Conservation (phyloP, 305 asterid species). For the Rubia peregrina region DNA sequence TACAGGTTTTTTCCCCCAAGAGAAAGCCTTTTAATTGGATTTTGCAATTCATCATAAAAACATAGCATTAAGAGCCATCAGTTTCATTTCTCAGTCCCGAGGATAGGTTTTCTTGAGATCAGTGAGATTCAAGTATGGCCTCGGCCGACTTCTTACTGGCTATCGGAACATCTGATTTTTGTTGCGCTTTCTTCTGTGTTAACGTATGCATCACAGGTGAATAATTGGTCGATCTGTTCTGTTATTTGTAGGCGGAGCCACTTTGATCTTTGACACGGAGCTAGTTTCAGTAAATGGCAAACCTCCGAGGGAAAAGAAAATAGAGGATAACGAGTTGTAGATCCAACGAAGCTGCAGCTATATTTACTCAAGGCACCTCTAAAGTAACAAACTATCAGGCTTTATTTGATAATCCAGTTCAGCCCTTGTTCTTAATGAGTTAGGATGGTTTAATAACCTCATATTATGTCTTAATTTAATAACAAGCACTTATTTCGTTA, state of each 20-base stretch:
- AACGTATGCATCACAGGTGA: neutral
- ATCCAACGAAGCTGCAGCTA: slow-evolving; percentile 3
- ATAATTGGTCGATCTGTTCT: neutral
- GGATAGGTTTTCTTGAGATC: neutral
- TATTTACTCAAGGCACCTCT: neutral
- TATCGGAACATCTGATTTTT: neutral
- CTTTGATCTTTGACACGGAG: slow-evolving; percentile 87
- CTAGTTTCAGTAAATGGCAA: slow-evolving; percentile 86
- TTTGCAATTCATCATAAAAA: slow-evolving; percentile 2
- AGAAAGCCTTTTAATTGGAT: neutral
- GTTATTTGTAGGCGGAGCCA: slow-evolving; percentile 77
- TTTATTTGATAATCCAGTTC: neutral
- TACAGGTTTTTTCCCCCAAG: neutral
- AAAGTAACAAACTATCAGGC: neutral
- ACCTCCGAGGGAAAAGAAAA: slow-evolving; percentile 32
- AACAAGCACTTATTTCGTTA: neutral
- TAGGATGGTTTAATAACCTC: neutral
- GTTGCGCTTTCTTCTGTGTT: neutral
- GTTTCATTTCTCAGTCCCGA: neutral
- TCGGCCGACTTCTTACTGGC: too few species aligned
- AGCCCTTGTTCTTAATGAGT: neutral
- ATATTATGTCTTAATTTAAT: neutral
- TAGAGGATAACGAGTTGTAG: slow-evolving; percentile 50
- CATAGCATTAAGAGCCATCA: neutral
- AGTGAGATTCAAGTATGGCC: neutral